A percentile compares a stretch with the other conserved stretches of the same genome.
Conservation (phyloP, 306 rosid genomes). For the Hippophae rhamnoides region DNA sequence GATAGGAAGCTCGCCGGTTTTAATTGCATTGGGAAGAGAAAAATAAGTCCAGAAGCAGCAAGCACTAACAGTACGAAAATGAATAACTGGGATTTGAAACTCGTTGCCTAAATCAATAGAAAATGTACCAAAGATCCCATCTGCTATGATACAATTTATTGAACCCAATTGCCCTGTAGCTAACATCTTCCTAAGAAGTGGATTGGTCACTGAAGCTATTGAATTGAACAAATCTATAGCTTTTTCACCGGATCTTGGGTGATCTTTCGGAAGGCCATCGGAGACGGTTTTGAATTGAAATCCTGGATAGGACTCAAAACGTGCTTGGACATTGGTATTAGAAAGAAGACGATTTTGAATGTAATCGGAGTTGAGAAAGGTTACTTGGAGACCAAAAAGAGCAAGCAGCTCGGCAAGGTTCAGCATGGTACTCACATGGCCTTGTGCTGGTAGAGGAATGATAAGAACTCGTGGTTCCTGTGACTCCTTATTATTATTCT, state of each 20-base stretch:
- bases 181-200: constrained; percentile 22
- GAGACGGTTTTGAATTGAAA: constrained; percentile 34
- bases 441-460: constrained; percentile 25
- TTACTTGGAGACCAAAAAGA: constrained; percentile 21
- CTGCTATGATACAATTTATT: constrained; percentile 28
- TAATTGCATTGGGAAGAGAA: constrained; percentile 19
- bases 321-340: constrained; percentile 14
- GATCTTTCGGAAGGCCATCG: constrained; percentile 16
- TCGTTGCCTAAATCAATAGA: constrained; percentile 21
- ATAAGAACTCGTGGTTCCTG: constrained; percentile 17
- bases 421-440: constrained; percentile 42
- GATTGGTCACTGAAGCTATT: constrained; percentile 8
- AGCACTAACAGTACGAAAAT: constrained; percentile 34
- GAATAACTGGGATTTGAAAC: constrained; percentile 23
- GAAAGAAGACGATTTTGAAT: constrained; percentile 23
- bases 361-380: constrained; percentile 34
- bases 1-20: constrained; percentile 34
- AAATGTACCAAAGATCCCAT: constrained; percentile 23
- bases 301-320: constrained; percentile 17
- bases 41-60: constrained; percentile 36
- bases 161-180: background rate
- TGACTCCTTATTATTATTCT: too few species aligned
- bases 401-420: constrained; percentile 40
- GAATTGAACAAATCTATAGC: background rate
- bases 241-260: constrained; percentile 4